Evolutionary conservation across 148 eudicot genomes (phyloP).

Genomic region (Fagopyrum tataricum): DNA sequence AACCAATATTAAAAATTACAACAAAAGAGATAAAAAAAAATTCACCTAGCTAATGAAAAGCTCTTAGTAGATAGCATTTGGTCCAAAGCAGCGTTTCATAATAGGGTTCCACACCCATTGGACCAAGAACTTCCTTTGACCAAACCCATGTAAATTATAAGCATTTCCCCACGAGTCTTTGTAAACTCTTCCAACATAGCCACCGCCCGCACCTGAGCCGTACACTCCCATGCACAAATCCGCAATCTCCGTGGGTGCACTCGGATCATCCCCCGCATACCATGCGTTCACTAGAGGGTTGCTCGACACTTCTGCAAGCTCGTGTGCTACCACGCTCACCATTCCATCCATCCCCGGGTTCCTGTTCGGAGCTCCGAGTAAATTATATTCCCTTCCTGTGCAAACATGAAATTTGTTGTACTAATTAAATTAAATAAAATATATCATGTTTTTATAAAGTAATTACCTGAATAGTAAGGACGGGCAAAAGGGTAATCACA

Average conservation of each 20-base stretch:
- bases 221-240: constrained; percentile 93
- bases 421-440: no score
- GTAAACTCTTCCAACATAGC: constrained; percentile 80
- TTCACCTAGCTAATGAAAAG: not conserved
- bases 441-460: no score
- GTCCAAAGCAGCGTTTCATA: constrained; percentile 67
- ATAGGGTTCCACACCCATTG: constrained; percentile 84
- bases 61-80: constrained; percentile 25
- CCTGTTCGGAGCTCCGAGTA: constrained; percentile 59
- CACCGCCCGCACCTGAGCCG: constrained; percentile 89
- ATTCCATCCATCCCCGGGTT: constrained; percentile 80
- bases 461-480: constrained; percentile 22
- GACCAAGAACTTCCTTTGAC: constrained; percentile 56
- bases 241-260: constrained; percentile 80
- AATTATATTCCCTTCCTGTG: not conserved
- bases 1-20: not conserved
- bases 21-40: not conserved
- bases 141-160: constrained; percentile 69
- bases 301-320: constrained; percentile 71
- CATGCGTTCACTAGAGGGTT: constrained; percentile 87
- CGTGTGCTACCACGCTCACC: constrained; percentile 86
- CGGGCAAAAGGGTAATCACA: constrained; percentile 87
- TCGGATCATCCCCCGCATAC: constrained; percentile 88
- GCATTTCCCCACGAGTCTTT: constrained; percentile 78
- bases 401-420: not conserved